Evolutionary conservation across 1,139 yeast genomes (phyloP).

Genomic region (Saccharomycopsis hybrid): DNA sequence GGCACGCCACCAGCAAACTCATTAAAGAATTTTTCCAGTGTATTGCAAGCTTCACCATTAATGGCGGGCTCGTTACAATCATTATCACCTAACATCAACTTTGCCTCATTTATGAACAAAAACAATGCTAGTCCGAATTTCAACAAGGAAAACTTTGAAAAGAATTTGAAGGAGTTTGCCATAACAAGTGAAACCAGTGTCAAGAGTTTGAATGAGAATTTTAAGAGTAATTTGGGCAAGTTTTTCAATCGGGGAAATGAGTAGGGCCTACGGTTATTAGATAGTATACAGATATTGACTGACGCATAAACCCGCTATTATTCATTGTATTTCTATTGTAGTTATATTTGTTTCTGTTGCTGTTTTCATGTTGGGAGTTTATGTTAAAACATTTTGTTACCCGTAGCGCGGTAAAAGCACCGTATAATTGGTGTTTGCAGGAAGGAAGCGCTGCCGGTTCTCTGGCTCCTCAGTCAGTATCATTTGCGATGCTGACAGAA

Average conservation of each 20-base stretch:
- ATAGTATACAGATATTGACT: too few relatives aligned
- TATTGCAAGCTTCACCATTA: constrained; percentile 8
- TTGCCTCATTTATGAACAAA: constrained; percentile 11
- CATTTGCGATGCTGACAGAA: too few relatives aligned
- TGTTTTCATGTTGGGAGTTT: too few relatives aligned
- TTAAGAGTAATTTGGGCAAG: constrained; percentile 47
- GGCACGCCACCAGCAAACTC: constrained; percentile 1
- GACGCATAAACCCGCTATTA: too few relatives aligned
- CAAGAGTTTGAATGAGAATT: constrained; percentile 52
- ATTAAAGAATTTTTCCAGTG: constrained; percentile 22
- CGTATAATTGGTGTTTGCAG: too few relatives aligned
- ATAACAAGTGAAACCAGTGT: constrained; percentile 48
- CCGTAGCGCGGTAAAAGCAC: too few relatives aligned
- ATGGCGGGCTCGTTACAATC: constrained; percentile 16
- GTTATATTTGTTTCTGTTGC: too few relatives aligned
- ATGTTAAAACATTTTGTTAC: too few relatives aligned
- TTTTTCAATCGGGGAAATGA: constrained; percentile 35
- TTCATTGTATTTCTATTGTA: too few relatives aligned
- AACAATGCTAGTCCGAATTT: constrained; percentile 19
- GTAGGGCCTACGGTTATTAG: neutral
- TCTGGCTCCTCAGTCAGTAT: too few relatives aligned
- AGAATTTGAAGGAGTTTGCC: constrained; percentile 47
- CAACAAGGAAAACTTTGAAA: constrained; percentile 49
- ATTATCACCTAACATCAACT: constrained; percentile 18
- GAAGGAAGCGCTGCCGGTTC: too few relatives aligned